Evolutionary conservation across 805 yeast species (phyloP).

Genomic region (Candida fluviatilis): DNA sequence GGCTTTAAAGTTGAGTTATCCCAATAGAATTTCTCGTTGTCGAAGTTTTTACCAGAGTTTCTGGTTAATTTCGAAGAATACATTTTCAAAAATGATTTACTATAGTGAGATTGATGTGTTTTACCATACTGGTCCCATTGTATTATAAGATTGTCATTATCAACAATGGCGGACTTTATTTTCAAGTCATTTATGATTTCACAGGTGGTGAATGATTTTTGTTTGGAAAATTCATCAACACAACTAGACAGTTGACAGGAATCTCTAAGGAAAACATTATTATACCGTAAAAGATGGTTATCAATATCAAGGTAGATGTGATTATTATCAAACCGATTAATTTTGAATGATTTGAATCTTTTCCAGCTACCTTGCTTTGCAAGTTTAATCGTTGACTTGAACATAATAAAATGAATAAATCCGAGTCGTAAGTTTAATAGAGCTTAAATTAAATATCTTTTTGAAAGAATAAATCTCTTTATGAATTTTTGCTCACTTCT

Average conservation of each 20-base stretch:
- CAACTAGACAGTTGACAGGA: conserved; percentile 48
- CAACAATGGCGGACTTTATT: conserved; percentile 34
- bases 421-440: too few relatives aligned
- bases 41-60: conserved; percentile 34
- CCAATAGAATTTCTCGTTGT: conserved; percentile 38
- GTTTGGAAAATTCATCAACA: conserved; percentile 52
- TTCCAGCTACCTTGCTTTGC: neutral
- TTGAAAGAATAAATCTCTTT: too few relatives aligned
- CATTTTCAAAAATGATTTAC: conserved; percentile 43
- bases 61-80: conserved; percentile 32
- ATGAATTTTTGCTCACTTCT: too few relatives aligned
- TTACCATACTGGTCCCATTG: conserved; percentile 30
- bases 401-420: neutral
- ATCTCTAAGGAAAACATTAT: conserved; percentile 61
- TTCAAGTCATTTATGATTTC: conserved; percentile 31
- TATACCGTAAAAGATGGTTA: conserved; percentile 31
- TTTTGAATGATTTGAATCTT: conserved; percentile 2
- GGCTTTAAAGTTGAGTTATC: conserved; percentile 14
- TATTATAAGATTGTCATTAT: conserved; percentile 33
- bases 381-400: neutral
- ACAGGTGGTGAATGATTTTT: conserved; percentile 64
- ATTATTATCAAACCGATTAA: conserved; percentile 17
- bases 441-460: too few relatives aligned
- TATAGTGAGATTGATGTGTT: conserved; percentile 30
- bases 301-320: conserved; percentile 21